These are phyloP conservation scores for Aphanomyces euteiches DNA, from an alignment of 352 stramenopile genomes.

Conservation along the genomic window DNA sequence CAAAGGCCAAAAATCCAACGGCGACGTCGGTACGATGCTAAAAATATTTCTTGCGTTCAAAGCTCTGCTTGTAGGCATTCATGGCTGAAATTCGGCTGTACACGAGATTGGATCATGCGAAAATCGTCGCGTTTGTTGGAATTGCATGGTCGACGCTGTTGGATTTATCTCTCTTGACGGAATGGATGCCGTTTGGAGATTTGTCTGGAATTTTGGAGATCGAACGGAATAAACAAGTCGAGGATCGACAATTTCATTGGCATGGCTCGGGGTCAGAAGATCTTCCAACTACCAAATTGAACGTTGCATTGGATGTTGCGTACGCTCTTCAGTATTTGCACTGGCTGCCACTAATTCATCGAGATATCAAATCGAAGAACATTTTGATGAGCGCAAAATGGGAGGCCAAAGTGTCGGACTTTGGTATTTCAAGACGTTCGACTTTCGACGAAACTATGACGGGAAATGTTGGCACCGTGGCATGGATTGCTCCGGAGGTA, in stretches of 20 bases:
- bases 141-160: slow-evolving; percentile 27
- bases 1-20: slow-evolving; percentile 2
- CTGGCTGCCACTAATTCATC: slow-evolving; percentile 22
- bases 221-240: neutral
- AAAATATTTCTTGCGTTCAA: neutral
- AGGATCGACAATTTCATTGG: neutral
- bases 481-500: slow-evolving; percentile 32
- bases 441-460: slow-evolving; percentile 30
- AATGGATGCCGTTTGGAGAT: slow-evolving; percentile 24
- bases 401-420: slow-evolving; percentile 30
- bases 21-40: neutral
- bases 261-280: neutral
- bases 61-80: neutral
- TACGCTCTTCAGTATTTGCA: slow-evolving; percentile 26
- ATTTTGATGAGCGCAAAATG: slow-evolving; percentile 16
- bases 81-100: slow-evolving; percentile 14
- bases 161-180: slow-evolving; percentile 13
- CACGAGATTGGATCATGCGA: neutral
- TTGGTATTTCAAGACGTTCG: slow-evolving; percentile 27
- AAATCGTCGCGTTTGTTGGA: slow-evolving; percentile 28
- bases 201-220: slow-evolving; percentile 13
- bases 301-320: slow-evolving; percentile 17
- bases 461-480: slow-evolving; percentile 15
- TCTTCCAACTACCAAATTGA: slow-evolving; percentile 9
- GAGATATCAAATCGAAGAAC: slow-evolving; percentile 30